phyloP scores from a whole-genome alignment of 805 yeast species.

The Sugiyamaella mastotermitis region DNA sequence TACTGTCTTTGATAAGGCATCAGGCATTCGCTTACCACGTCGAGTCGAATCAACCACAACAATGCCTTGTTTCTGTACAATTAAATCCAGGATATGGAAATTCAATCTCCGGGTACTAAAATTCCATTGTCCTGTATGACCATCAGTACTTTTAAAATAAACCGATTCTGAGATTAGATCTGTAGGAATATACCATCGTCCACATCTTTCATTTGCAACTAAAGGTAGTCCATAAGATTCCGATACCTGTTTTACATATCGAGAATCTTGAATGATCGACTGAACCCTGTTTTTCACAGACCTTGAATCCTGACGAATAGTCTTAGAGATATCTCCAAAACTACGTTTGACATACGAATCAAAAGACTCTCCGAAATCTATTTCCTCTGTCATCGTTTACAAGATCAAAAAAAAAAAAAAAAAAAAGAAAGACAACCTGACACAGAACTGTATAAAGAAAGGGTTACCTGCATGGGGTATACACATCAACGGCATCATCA shows the following conservation, averaged over 20 bases:
- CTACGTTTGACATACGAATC: neutral
- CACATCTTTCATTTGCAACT: slow-evolving; percentile 78
- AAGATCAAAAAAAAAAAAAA: too few species aligned
- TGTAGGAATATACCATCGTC: slow-evolving; percentile 73
- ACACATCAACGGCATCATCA: too few species aligned
- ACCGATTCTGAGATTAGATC: slow-evolving; percentile 38
- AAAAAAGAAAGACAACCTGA: too few species aligned
- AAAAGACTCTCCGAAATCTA: neutral
- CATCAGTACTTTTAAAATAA: slow-evolving; percentile 89
- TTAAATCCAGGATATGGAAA: slow-evolving; percentile 54
- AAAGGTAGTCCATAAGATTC: slow-evolving; percentile 30
- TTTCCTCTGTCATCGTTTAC: too few species aligned
- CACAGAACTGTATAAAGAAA: too few species aligned
- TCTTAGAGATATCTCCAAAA: slow-evolving; percentile 27
- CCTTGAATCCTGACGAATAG: slow-evolving; percentile 44
- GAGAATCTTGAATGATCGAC: slow-evolving; percentile 62
- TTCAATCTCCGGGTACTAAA: slow-evolving; percentile 71
- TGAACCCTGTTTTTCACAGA: slow-evolving; percentile 56
- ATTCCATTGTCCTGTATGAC: slow-evolving; percentile 77
- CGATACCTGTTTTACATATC: slow-evolving; percentile 41
- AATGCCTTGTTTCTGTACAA: slow-evolving; percentile 37
- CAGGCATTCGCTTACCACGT: slow-evolving; percentile 80
- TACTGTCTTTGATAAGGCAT: slow-evolving; percentile 76
- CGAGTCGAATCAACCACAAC: slow-evolving; percentile 79
- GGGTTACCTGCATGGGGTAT: too few species aligned